Evolutionary conservation across 2,329 filamentous ascomycete genomes (phyloP).

Genomic region (Cercospora janseana): DNA sequence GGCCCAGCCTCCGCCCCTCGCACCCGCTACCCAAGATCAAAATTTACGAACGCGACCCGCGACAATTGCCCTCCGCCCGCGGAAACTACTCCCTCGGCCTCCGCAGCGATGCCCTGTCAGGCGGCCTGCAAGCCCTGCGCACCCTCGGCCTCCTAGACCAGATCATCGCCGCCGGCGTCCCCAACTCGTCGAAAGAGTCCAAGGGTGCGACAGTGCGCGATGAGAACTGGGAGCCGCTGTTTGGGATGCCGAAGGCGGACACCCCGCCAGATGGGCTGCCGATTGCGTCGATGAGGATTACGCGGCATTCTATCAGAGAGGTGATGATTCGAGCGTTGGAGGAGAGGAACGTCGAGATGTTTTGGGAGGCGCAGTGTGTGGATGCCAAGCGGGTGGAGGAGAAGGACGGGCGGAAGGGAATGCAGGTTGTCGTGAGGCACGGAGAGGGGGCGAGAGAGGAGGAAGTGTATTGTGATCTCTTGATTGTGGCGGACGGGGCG

Average conservation of each 20-base stretch:
- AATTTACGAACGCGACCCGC: conserved; percentile 18
- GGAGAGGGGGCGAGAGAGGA: background rate
- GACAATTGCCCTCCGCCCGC: conserved; percentile 2
- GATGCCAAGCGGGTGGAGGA: background rate
- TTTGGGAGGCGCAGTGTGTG: background rate
- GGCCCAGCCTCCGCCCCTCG: conserved; percentile 5
- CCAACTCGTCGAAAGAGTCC: background rate
- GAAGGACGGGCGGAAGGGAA: conserved; percentile 11
- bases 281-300: conserved; percentile 4
- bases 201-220: background rate
- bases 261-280: conserved; percentile 5
- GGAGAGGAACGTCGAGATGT: background rate
- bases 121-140: conserved; percentile 17
- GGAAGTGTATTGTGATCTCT: conserved; percentile 19
- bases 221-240: background rate
- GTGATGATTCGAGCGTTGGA: conserved; percentile 1
- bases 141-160: conserved; percentile 17
- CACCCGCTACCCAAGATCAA: conserved; percentile 9
- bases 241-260: background rate
- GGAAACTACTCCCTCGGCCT: conserved; percentile 21
- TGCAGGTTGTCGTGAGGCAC: background rate
- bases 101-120: conserved; percentile 8
- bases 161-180: conserved; percentile 9
- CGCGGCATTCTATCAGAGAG: conserved; percentile 5
- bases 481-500: conserved; percentile 22